Conservation (phyloP, 805 yeast genomes). For the Candida verbasci region DNA sequence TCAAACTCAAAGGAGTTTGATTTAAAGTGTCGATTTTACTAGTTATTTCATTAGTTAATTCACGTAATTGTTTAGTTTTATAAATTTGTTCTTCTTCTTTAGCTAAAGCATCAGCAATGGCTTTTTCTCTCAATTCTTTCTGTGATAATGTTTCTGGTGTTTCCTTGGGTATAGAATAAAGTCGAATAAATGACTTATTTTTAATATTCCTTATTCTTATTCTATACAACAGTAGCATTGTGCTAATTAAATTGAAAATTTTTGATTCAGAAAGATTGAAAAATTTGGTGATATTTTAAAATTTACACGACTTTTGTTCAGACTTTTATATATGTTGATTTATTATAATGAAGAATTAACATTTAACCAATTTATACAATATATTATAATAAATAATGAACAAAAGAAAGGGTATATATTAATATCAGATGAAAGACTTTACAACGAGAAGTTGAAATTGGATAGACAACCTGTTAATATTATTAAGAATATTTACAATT, state of each 20-base stretch:
- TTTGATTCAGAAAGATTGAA: too few relatives aligned
- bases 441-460: conserved; percentile 1
- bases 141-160: conserved; percentile 1
- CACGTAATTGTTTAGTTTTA: conserved; percentile 26
- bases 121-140: conserved; percentile 33
- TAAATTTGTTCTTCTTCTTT: conserved; percentile 38
- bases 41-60: conserved; percentile 21
- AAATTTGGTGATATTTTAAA: too few relatives aligned
- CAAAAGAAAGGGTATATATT: conserved; percentile 8
- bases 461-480: not conserved
- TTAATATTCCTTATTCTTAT: too few relatives aligned
- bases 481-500: conserved; percentile 3
- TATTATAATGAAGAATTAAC: conserved; percentile 8
- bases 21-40: conserved; percentile 29
- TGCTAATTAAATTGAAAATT: too few relatives aligned
- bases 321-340: conserved; percentile 7
- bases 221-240: too few relatives aligned
- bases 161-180: not conserved
- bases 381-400: not conserved
- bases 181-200: not conserved
- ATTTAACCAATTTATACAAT: conserved; percentile 9
- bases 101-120: conserved; percentile 41
- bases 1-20: conserved; percentile 27
- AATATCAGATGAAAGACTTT: conserved; percentile 7
- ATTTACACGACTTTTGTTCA: not conserved